Evolutionary conservation across 768 basidiomycete species (phyloP).

Genomic region (Nevesoporus exiguus): DNA sequence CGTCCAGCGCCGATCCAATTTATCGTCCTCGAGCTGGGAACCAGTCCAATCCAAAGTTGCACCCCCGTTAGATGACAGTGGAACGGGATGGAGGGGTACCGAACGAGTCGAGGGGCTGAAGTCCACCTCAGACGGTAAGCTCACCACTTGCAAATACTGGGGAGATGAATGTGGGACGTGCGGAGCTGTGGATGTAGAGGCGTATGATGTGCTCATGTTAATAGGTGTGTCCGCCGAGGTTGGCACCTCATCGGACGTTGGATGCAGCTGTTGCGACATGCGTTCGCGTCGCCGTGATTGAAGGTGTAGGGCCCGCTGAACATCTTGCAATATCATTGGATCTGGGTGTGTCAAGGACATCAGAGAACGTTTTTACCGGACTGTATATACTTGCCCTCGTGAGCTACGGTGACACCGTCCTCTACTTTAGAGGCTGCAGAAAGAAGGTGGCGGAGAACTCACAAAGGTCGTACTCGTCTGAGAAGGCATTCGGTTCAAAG

Average conservation of each 20-base stretch:
- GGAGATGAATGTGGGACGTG: slow-evolving; percentile 18
- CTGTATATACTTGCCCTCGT: slow-evolving; percentile 56
- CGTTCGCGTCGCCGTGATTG: slow-evolving; percentile 76
- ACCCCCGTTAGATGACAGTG: slow-evolving; percentile 65
- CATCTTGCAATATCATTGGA: slow-evolving; percentile 76
- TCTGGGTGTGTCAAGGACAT: slow-evolving; percentile 40
- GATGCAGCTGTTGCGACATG: slow-evolving; percentile 24
- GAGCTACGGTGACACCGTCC: slow-evolving; percentile 42
- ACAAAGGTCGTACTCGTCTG: slow-evolving; percentile 80
- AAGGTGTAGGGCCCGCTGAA: slow-evolving; percentile 68
- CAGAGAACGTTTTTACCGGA: slow-evolving; percentile 8
- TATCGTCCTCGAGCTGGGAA: slow-evolving; percentile 51
- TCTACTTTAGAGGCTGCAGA: slow-evolving; percentile 11
- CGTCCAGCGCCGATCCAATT: slow-evolving; percentile 60
- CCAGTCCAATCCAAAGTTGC: slow-evolving; percentile 73
- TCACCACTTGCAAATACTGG: slow-evolving; percentile 17
- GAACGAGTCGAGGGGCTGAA: slow-evolving; percentile 63
- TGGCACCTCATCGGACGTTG: slow-evolving; percentile 19
- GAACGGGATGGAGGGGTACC: slow-evolving; percentile 57
- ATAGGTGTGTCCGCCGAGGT: slow-evolving; percentile 27
- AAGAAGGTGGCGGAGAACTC: slow-evolving; percentile 30
- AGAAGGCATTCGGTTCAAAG: slow-evolving; percentile 47
- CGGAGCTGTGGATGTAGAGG: slow-evolving; percentile 30
- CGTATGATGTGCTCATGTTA: slow-evolving; percentile 27
- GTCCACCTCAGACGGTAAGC: slow-evolving; percentile 50